phyloP scores from a whole-genome alignment of 768 basidiomycete species.

The Sistotremastrum niveocremeum region DNA sequence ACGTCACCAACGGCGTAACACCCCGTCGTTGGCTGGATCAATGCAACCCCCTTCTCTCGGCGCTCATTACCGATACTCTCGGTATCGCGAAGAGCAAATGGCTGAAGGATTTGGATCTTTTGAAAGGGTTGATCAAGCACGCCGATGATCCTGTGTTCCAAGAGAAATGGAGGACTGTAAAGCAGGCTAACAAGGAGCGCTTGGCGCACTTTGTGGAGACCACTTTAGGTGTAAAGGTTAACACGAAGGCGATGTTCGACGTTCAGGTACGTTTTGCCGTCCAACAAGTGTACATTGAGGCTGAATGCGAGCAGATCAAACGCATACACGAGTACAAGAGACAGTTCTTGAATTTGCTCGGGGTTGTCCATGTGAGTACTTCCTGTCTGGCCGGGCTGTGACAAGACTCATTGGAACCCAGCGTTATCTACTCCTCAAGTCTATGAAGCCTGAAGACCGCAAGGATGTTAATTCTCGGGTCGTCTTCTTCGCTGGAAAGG shows the following conservation, averaged over 20 bases:
- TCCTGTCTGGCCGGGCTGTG: neutral
- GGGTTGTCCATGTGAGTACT: constrained; percentile 62
- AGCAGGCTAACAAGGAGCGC: constrained; percentile 83
- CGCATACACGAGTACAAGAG: constrained; percentile 92
- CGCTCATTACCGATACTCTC: constrained; percentile 74
- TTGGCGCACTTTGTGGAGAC: constrained; percentile 63
- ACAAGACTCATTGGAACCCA: constrained; percentile 16
- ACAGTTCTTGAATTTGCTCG: constrained; percentile 89
- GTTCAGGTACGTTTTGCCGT: constrained; percentile 45
- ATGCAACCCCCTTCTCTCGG: constrained; percentile 83
- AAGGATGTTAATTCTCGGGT: constrained; percentile 76
- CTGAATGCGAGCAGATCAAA: constrained; percentile 25
- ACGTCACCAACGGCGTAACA: constrained; percentile 94
- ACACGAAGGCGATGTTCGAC: constrained; percentile 74
- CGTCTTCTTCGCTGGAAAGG: constrained; percentile 97
- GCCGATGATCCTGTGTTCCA: constrained; percentile 66
- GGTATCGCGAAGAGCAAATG: constrained; percentile 61
- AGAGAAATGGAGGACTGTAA: constrained; percentile 70
- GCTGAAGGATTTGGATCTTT: constrained; percentile 71
- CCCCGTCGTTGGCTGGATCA: constrained; percentile 85
- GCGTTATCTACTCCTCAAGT: constrained; percentile 75
- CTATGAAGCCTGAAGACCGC: constrained; percentile 61
- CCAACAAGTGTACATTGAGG: neutral
- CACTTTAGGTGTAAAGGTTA: constrained; percentile 56
- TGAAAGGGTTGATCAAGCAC: constrained; percentile 63